phyloP scores from a whole-genome alignment of 139 green algal species.

The Raphidocelis subcapitata region DNA sequence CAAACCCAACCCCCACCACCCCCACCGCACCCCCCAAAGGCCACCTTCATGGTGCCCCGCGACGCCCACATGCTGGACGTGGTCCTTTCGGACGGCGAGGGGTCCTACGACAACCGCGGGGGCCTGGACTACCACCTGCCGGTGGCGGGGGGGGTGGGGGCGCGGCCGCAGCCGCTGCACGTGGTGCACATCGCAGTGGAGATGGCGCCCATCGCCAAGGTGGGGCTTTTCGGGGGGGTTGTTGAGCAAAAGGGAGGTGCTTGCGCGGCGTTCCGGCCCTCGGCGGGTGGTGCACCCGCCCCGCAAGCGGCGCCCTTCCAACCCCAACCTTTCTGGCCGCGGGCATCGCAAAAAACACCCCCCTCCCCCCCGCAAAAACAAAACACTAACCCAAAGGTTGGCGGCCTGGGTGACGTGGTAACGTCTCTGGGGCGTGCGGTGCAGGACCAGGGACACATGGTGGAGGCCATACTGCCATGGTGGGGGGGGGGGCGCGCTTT shows the following conservation, averaged over 20 bases:
- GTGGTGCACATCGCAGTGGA: slow-evolving; percentile 95
- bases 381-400: slow-evolving; percentile 53
- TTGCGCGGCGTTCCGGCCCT: too few species aligned
- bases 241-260: background rate
- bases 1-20: background rate
- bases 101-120: slow-evolving; percentile 89
- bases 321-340: too few species aligned
- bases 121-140: slow-evolving; percentile 96
- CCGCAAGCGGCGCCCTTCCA: too few species aligned
- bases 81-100: slow-evolving; percentile 85
- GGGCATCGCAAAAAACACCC: too few species aligned
- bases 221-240: slow-evolving; percentile 16
- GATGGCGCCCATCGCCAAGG: slow-evolving; percentile 99
- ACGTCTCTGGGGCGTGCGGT: slow-evolving; percentile 86
- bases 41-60: slow-evolving; percentile 60
- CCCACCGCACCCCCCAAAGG: slow-evolving; percentile 20
- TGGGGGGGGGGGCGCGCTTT: slow-evolving; percentile 23
- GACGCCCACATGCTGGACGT: slow-evolving; percentile 94
- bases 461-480: slow-evolving; percentile 74
- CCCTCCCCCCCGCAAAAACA: too few species aligned
- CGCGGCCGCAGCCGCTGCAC: slow-evolving; percentile 53
- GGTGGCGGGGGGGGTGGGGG: slow-evolving; percentile 50
- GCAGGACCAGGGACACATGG: slow-evolving; percentile 85
- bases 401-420: slow-evolving; percentile 94
- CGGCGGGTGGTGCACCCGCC: too few species aligned